These are phyloP conservation scores for Claviceps sp. DNA, from an alignment of 2,329 filamentous ascomycete genomes.

Conservation along the genomic window DNA sequence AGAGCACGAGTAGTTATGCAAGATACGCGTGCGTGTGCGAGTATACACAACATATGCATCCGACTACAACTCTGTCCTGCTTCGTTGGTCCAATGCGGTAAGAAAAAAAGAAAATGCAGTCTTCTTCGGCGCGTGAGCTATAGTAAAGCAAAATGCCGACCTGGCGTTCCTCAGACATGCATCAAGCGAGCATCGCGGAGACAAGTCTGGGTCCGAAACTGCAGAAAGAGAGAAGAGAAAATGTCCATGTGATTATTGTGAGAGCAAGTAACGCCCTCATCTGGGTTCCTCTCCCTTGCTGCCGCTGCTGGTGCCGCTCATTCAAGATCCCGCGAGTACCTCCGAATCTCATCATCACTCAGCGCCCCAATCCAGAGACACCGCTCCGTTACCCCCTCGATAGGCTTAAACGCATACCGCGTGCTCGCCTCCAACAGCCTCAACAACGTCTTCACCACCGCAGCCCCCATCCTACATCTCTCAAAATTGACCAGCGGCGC, in stretches of 20 bases:
- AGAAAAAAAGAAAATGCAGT: no score
- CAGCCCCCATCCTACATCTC: constrained; percentile 60
- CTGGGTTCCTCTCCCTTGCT: not conserved
- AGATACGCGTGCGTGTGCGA: no score
- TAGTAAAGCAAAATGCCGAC: no score
- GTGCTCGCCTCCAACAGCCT: constrained; percentile 68
- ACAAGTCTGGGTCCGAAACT: no score
- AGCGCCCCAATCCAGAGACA: constrained; percentile 79
- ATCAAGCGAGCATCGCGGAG: no score
- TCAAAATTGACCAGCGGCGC: constrained; percentile 73
- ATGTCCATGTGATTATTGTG: not conserved
- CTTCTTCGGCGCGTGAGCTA: no score
- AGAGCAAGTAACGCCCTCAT: not conserved
- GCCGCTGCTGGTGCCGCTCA: constrained; percentile 3
- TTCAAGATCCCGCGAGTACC: constrained; percentile 36
- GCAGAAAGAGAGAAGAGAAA: not conserved
- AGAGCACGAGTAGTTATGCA: no score
- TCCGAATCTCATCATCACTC: constrained; percentile 59
- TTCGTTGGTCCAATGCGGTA: no score
- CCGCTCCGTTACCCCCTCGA: constrained; percentile 64
- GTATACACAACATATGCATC: no score
- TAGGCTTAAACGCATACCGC: constrained; percentile 58
- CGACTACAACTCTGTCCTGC: no score
- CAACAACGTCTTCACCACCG: constrained; percentile 66
- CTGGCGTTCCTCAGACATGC: no score